A percentile compares a stretch with the other conserved stretches of the same genome.
phyloP scores from a whole-genome alignment of 2,329 filamentous ascomycete genomes.

The Arthrobotrys entomopaga region DNA sequence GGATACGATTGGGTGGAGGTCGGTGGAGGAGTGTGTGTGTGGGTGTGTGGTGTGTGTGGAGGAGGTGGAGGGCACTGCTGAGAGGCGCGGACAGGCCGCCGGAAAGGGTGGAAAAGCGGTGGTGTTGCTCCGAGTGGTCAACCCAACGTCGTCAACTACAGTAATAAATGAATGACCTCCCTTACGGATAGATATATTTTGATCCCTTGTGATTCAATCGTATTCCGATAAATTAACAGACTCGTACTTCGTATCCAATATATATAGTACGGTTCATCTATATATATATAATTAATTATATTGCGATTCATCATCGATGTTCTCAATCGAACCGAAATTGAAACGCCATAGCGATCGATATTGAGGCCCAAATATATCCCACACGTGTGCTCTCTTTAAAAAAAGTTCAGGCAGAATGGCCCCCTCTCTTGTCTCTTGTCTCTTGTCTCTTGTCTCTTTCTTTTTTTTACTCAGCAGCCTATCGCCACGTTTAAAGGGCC shows the following conservation, averaged over 20 bases:
- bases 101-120: slow-evolving; percentile 33
- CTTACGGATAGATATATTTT: too few species aligned
- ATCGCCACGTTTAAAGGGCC: slow-evolving; percentile 35
- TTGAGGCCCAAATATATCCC: slow-evolving; percentile 24
- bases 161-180: neutral
- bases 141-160: neutral
- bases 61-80: neutral
- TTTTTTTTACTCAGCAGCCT: neutral
- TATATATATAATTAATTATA: too few species aligned
- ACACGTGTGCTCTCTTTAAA: slow-evolving; percentile 13
- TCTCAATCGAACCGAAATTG: too few species aligned
- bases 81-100: neutral
- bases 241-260: too few species aligned
- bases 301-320: too few species aligned
- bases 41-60: too few species aligned
- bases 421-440: slow-evolving; percentile 11
- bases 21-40: neutral
- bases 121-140: slow-evolving; percentile 31
- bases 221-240: too few species aligned
- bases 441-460: neutral
- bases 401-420: slow-evolving; percentile 19
- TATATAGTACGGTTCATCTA: too few species aligned
- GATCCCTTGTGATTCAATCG: too few species aligned
- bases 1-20: neutral
- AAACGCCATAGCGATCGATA: slow-evolving; percentile 15